These are phyloP conservation scores for Ustilago curta DNA, from an alignment of 1,284 basidiomycete genomes.

Conservation along the genomic window DNA sequence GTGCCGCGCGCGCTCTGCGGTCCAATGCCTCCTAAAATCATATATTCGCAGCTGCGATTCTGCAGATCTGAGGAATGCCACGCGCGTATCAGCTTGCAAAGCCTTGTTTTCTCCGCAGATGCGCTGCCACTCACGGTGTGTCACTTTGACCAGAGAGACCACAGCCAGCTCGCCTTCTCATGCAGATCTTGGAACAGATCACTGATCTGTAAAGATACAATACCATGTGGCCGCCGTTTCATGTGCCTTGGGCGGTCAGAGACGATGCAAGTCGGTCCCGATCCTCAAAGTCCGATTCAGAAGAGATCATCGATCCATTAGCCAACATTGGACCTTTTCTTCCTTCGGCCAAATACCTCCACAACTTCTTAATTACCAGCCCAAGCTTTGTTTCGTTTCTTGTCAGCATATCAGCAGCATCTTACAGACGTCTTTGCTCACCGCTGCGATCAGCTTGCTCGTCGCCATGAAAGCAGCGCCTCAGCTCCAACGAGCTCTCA, in stretches of 20 bases:
- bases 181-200: no score
- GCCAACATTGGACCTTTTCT: no score
- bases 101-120: slow-evolving; percentile 4
- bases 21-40: slow-evolving; percentile 17
- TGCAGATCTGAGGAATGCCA: slow-evolving; percentile 32
- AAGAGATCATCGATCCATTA: no score
- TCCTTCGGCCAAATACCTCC: no score
- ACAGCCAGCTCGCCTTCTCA: no score
- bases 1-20: slow-evolving; percentile 1
- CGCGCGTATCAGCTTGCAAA: slow-evolving; percentile 19
- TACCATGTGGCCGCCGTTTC: no score
- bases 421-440: neutral
- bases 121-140: no score
- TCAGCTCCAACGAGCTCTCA: slow-evolving; percentile 15
- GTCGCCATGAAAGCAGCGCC: slow-evolving; percentile 18
- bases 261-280: no score
- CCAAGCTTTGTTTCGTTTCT: neutral
- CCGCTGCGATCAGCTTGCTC: neutral
- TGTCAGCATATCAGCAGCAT: neutral
- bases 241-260: no score
- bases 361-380: neutral
- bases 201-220: no score
- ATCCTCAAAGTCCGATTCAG: no score
- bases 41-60: neutral
- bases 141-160: no score